Evolutionary conservation across 768 basidiomycete genomes (phyloP).

Genomic region (Rhodotorula taiwanensis): DNA sequence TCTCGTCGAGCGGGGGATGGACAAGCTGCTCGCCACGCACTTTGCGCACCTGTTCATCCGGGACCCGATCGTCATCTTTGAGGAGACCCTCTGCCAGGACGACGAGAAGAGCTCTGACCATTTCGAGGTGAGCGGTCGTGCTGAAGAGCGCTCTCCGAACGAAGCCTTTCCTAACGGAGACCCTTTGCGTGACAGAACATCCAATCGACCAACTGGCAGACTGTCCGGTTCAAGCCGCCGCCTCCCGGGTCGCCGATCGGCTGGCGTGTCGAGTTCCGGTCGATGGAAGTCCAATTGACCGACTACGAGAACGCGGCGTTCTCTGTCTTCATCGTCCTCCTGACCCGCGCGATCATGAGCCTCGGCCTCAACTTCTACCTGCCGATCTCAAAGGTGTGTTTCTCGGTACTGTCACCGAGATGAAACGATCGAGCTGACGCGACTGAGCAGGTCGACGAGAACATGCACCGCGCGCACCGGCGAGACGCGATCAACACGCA

Average conservation of each 20-base stretch:
- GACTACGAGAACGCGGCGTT: slow-evolving; percentile 99
- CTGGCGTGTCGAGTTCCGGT: slow-evolving; percentile 96
- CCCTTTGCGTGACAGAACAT: slow-evolving; percentile 59
- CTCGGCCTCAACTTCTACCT: slow-evolving; percentile 92
- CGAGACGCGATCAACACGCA: slow-evolving; percentile 66
- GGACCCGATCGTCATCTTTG: slow-evolving; percentile 90
- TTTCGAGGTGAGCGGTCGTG: slow-evolving; percentile 63
- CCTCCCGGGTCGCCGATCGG: slow-evolving; percentile 87
- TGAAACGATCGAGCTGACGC: neutral
- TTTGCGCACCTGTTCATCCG: slow-evolving; percentile 94
- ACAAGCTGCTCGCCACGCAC: slow-evolving; percentile 79
- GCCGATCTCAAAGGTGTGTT: slow-evolving; percentile 82
- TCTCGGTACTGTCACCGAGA: neutral
- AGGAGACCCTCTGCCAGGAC: slow-evolving; percentile 87
- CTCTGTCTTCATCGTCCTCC: slow-evolving; percentile 84
- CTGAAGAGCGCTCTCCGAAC: neutral
- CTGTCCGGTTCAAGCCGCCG: slow-evolving; percentile 94
- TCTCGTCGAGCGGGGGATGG: slow-evolving; percentile 72
- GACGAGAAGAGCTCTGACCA: slow-evolving; percentile 82
- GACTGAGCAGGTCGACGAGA: slow-evolving; percentile 75
- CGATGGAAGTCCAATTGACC: slow-evolving; percentile 98
- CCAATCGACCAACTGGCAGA: slow-evolving; percentile 99
- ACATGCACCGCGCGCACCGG: slow-evolving; percentile 83
- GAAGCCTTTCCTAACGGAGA: neutral
- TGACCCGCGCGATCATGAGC: slow-evolving; percentile 85